Evolutionary conservation across 139 green algal species (phyloP).

Genomic region (Asterochloris erici): DNA sequence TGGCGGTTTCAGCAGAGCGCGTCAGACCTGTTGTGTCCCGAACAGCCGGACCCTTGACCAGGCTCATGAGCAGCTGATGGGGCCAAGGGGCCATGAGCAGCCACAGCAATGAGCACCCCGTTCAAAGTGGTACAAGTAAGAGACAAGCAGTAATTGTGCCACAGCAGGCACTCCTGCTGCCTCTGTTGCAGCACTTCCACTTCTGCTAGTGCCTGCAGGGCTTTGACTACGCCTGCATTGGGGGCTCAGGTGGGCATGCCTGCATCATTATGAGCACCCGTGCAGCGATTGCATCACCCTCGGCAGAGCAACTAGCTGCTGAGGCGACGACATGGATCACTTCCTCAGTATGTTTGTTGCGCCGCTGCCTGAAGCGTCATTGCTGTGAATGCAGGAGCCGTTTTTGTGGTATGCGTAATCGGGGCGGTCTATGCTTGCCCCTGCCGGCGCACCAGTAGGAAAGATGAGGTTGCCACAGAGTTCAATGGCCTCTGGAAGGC

Average conservation of each 20-base stretch:
- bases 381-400: conserved; percentile 2
- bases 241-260: conserved; percentile 4
- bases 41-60: too few species aligned
- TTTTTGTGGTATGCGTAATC: conserved; percentile 20
- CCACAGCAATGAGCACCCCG: too few species aligned
- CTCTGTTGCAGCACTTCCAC: too few species aligned
- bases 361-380: neutral
- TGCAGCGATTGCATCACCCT: too few species aligned
- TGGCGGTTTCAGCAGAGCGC: neutral
- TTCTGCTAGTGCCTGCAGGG: neutral
- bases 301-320: neutral
- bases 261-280: neutral
- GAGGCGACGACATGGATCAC: neutral
- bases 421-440: conserved; percentile 2
- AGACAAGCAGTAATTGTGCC: too few species aligned
- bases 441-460: neutral
- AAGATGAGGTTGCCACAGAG: neutral
- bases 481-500: conserved; percentile 22
- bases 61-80: too few species aligned
- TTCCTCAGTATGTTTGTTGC: too few species aligned
- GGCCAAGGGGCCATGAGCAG: too few species aligned
- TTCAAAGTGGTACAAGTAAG: neutral
- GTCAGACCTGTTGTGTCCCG: neutral
- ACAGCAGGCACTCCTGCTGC: too few species aligned
- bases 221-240: conserved; percentile 17